Evolutionary conservation across 2,329 filamentous ascomycete species (phyloP), one percentile per base, ranked within the genome.

Genomic region (Colletotrichum noveboracense): DNA sequence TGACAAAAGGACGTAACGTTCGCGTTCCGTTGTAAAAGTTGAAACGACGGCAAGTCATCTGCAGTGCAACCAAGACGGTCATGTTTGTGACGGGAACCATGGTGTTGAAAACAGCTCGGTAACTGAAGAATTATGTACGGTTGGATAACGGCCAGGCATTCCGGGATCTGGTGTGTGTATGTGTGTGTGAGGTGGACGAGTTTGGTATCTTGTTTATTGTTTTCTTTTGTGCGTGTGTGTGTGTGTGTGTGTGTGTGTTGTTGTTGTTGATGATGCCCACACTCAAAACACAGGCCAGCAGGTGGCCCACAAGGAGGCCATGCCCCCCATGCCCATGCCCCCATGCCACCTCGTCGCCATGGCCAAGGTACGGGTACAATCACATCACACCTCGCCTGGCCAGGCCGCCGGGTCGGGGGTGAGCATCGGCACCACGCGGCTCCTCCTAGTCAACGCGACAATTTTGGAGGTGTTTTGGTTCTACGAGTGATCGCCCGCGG

Each of bases 121-220:
- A 21, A 55, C 12, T 36, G 24, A 8, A 8, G 34, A 36, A 18
- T 14, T 60, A 21, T 34, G n/a, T 32, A 30, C 43, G 14, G 18
- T 21, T 30, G 13, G 21, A 21, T 52, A 52, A 52, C 43, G n/a
- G 12, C 43, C n/a, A 52, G n/a, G 43, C 43, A 52, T 52, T 10
- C 43, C 12, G 43, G 43, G n/a, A 52, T 52, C n/a, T 52, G n/a
- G n/a, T 52, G 10, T 21, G n/a, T 52, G n/a, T 24, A 18, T 71
- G 43, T n/a, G 38, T 30, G 18, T 30, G 18, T 28, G 43, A 43
- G 43, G n/a, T n/a, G 43, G 38, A 43, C 69, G 24, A 60, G 60
- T 72, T 71, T 10, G 73, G 73, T 67, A 72, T 30, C 62, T 66
- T 75, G 72, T 75, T 75, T 73, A 65, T 65, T 65, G 58, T 56